Conservation (phyloP, 768 basidiomycete genomes). For the Hericium erinaceus region DNA sequence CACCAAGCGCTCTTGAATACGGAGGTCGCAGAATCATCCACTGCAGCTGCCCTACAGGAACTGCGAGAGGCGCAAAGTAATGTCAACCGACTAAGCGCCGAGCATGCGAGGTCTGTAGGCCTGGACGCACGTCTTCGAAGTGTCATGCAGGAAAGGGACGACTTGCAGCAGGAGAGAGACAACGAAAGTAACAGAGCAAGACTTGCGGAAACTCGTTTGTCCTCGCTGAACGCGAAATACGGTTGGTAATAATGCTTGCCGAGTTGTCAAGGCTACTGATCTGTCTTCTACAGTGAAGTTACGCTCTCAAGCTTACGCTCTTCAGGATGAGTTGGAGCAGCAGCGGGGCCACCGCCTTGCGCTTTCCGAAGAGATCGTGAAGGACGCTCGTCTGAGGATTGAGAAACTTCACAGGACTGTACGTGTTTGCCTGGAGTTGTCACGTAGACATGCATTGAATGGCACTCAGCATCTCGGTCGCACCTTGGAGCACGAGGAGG, state of each 20-base stretch:
- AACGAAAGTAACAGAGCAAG: conserved; percentile 57
- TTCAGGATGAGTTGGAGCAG: conserved; percentile 56
- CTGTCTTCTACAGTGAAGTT: conserved; percentile 45
- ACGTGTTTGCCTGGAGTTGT: conserved; percentile 9
- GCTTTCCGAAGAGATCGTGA: conserved; percentile 56
- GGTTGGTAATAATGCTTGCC: conserved; percentile 29
- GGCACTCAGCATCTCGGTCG: conserved; percentile 25
- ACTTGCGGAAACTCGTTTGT: conserved; percentile 57
- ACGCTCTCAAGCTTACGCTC: conserved; percentile 52
- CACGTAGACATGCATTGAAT: neutral
- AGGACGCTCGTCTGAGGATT: conserved; percentile 55
- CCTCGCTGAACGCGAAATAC: conserved; percentile 57
- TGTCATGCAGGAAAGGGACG: conserved; percentile 70
- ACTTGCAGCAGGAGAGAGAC: conserved; percentile 76
- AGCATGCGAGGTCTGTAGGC: conserved; percentile 61
- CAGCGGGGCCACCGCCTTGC: conserved; percentile 52
- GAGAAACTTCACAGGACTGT: conserved; percentile 54
- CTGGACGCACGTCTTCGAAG: conserved; percentile 57
- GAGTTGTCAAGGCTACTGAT: neutral
- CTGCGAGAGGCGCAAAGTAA: conserved; percentile 63
- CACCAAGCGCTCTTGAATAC: conserved; percentile 73
- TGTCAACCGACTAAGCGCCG: conserved; percentile 57
- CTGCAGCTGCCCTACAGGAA: conserved; percentile 62
- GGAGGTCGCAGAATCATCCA: conserved; percentile 74
- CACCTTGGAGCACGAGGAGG: conserved; percentile 35